Base-by-base conservation (phyloP, 306 rosid genomes). In the Vigna angularis region DNA sequence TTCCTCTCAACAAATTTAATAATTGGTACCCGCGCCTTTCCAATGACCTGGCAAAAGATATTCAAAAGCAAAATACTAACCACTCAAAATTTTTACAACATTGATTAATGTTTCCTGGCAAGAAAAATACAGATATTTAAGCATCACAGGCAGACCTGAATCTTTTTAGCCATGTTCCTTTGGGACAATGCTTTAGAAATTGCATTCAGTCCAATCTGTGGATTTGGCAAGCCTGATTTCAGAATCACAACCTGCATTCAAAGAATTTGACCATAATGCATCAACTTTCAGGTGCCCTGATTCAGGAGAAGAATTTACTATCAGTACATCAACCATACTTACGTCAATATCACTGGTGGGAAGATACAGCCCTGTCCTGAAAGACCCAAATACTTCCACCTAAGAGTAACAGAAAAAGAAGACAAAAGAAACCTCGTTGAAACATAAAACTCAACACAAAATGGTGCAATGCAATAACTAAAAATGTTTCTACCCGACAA, bases 321-420 rank as follows among this genome's bases (percentile, higher is more conserved):
- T 49, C 72, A 66, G 14, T 6, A 20, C 74, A 73, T 51, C 66
- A 47, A 34, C 20, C 24, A 28, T 1, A 86, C 96, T 89, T 83
- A 95, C 99, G 76, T 95, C 99, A 61, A 95, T 84, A 70, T 95
- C 99, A 83, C 99, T 93, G 1, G 90, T 89, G 7, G 98, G 99
- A 84, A 95, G 99, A 84, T 91, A 95, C 32, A 95, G 83, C 68
- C 99, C 99, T 32, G 99, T 95, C 91, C 83, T 85, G 87, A 89
- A 92, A 38, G 98, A 95, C 49, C 99, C 99, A 86, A 93, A 95
- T n/a, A 95, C 87, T 80, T 95, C 98, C 48, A 93, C 97, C 99
- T 95, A 70, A 88, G 51, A 87, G 71, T 44, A 82, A 74, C 11
- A 72, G 47, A 77, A 56, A 77, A 78, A 57, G 49, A 45, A 70